Evolutionary conservation across 768 basidiomycete genomes (phyloP).

Genomic region (Exsudoporus frostii): DNA sequence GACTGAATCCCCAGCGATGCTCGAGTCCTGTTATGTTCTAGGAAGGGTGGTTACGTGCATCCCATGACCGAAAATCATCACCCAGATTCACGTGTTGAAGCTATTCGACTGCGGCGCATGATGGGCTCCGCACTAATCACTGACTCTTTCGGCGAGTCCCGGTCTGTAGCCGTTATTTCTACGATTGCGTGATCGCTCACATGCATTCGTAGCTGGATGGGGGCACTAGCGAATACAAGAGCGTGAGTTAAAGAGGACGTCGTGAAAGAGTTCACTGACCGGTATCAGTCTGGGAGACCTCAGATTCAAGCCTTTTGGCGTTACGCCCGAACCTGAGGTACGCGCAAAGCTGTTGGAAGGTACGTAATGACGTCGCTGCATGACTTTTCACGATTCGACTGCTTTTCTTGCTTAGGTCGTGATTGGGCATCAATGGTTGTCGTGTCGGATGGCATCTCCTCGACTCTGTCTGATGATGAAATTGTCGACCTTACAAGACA

Average conservation of each 20-base stretch:
- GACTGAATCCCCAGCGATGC: constrained; percentile 63
- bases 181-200: not conserved
- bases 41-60: constrained; percentile 65
- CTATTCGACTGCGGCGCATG: constrained; percentile 79
- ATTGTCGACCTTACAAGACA: constrained; percentile 84
- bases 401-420: constrained; percentile 45
- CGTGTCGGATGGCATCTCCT: constrained; percentile 92
- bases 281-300: constrained; percentile 75
- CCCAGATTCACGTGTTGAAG: constrained; percentile 86
- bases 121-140: constrained; percentile 88
- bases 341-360: constrained; percentile 73
- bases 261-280: constrained; percentile 1
- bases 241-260: constrained; percentile 47
- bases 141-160: constrained; percentile 91
- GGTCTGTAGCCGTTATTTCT: constrained; percentile 42
- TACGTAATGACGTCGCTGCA: constrained; percentile 27
- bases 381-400: not conserved
- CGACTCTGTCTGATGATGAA: constrained; percentile 89
- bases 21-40: constrained; percentile 77
- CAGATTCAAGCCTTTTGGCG: constrained; percentile 83
- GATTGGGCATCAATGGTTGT: constrained; percentile 87
- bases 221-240: constrained; percentile 87
- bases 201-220: constrained; percentile 76
- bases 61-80: constrained; percentile 95
- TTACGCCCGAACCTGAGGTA: constrained; percentile 92